These are phyloP conservation scores for Tetraselmis chui DNA, from an alignment of 139 green algal genomes.

Conservation along the genomic window DNA sequence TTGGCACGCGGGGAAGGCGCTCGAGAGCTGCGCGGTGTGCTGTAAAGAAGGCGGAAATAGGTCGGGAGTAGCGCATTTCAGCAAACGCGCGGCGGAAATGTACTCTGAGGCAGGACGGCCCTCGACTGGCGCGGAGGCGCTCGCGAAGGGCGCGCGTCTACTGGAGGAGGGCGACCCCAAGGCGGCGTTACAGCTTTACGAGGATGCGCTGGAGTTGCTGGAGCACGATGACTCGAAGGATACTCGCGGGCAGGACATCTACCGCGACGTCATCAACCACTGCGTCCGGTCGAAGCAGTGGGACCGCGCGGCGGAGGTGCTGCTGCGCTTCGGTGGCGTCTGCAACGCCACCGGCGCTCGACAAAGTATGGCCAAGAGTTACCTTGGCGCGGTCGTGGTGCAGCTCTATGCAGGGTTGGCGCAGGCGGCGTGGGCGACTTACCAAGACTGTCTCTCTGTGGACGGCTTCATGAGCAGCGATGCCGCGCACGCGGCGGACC, in stretches of 20 bases:
- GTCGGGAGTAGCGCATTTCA: slow-evolving; percentile 11
- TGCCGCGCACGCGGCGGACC: slow-evolving; percentile 64
- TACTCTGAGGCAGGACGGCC: slow-evolving; percentile 47
- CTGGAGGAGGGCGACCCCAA: slow-evolving; percentile 48
- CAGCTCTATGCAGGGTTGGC: slow-evolving; percentile 49
- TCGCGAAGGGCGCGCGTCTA: slow-evolving; percentile 41
- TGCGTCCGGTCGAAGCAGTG: slow-evolving; percentile 27
- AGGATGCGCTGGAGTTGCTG: slow-evolving; percentile 36
- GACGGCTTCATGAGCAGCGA: slow-evolving; percentile 54
- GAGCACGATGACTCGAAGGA: not conserved
- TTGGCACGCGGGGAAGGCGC: slow-evolving; percentile 26
- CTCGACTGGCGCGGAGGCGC: slow-evolving; percentile 44
- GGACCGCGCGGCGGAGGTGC: slow-evolving; percentile 39
- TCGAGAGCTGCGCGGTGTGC: slow-evolving; percentile 31
- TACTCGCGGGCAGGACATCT: not conserved
- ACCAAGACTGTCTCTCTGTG: slow-evolving; percentile 61
- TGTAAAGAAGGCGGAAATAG: slow-evolving; percentile 23
- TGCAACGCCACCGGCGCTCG: slow-evolving; percentile 28
- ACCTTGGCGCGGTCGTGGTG: slow-evolving; percentile 62
- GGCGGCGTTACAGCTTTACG: slow-evolving; percentile 26
- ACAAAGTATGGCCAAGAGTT: slow-evolving; percentile 50
- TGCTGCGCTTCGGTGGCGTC: slow-evolving; percentile 52
- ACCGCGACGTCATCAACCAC: slow-evolving; percentile 16
- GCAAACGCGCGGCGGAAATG: slow-evolving; percentile 26
- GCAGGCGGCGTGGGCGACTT: slow-evolving; percentile 41